Percentiles rank a stretch among this genome's conserved stretches.
Evolutionary conservation across 2,329 filamentous ascomycete species (phyloP).

Genomic region (Pseudogymnoascus sp.): DNA sequence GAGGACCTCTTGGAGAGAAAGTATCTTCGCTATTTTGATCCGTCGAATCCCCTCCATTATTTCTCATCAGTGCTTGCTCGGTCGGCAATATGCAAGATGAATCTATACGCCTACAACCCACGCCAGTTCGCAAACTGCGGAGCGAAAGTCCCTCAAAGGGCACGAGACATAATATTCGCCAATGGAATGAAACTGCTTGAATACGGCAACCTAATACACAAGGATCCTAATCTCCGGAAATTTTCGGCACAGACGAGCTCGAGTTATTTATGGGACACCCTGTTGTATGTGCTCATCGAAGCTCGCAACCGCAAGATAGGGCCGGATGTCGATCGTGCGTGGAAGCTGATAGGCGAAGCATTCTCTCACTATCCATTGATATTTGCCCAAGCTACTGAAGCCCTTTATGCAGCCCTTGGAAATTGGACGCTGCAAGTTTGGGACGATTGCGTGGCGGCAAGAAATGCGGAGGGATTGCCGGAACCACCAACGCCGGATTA

Average conservation of each 20-base stretch:
- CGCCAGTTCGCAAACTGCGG: constrained; percentile 15
- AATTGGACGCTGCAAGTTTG: constrained; percentile 27
- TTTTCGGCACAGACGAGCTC: constrained; percentile 26
- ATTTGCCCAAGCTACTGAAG: constrained; percentile 18
- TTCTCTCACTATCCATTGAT: constrained; percentile 22
- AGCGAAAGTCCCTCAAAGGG: constrained; percentile 17
- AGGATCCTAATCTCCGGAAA: constrained; percentile 22
- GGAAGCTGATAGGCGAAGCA: constrained; percentile 23
- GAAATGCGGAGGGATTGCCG: constrained; percentile 18
- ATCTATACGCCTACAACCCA: constrained; percentile 19
- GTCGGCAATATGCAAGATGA: constrained; percentile 22
- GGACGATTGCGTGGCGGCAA: constrained; percentile 22
- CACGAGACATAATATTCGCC: constrained; percentile 21
- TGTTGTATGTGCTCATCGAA: constrained; percentile 29
- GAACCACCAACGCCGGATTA: constrained; percentile 20
- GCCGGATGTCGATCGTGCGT: constrained; percentile 25
- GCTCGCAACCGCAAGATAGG: constrained; percentile 23
- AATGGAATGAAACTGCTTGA: constrained; percentile 22
- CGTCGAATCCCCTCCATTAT: constrained; percentile 22
- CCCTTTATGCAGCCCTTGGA: constrained; percentile 24
- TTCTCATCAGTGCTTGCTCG: constrained; percentile 14
- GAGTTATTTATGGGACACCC: constrained; percentile 27
- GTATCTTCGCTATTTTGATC: constrained; percentile 32
- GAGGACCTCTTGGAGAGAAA: constrained; percentile 31
- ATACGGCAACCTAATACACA: constrained; percentile 19